Evolutionary conservation across 495 filamentous ascomycete species (phyloP).

Genomic region (Penicillium canariense): DNA sequence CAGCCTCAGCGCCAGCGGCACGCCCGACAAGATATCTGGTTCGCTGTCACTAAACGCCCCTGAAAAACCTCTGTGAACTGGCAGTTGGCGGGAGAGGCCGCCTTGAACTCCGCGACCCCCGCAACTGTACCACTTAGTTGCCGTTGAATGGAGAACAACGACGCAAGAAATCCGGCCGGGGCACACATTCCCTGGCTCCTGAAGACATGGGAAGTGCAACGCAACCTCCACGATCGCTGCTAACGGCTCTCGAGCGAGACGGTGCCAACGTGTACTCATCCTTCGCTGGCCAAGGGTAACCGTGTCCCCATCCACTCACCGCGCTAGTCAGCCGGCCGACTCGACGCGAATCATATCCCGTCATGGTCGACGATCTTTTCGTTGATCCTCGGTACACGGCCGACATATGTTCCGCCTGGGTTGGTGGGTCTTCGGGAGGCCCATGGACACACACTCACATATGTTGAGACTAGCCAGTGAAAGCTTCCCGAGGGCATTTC

Average conservation of each 20-base stretch:
- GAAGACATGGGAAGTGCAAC: neutral
- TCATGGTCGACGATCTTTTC: neutral
- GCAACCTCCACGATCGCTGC: conserved; percentile 20
- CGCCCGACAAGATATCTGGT: neutral
- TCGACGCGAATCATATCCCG: conserved; percentile 9
- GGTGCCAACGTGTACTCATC: conserved; percentile 13
- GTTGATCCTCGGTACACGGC: conserved; percentile 12
- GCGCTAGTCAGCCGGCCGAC: conserved; percentile 5
- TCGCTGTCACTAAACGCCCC: neutral
- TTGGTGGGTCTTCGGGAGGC: neutral
- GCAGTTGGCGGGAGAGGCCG: neutral
- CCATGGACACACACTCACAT: neutral
- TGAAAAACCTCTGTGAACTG: too few species aligned
- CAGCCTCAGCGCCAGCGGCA: neutral
- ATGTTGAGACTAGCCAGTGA: too few species aligned
- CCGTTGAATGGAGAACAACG: neutral
- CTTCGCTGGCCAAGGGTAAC: neutral
- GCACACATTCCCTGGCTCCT: neutral
- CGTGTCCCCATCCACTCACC: neutral
- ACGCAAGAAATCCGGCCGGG: neutral
- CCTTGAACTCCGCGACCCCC: neutral
- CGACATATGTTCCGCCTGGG: neutral
- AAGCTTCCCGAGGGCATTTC: neutral
- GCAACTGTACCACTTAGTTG: neutral
- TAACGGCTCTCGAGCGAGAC: conserved; percentile 14